Evolutionary conservation across 2,329 filamentous ascomycete genomes (phyloP).

Genomic region (Botrytis byssoidea): DNA sequence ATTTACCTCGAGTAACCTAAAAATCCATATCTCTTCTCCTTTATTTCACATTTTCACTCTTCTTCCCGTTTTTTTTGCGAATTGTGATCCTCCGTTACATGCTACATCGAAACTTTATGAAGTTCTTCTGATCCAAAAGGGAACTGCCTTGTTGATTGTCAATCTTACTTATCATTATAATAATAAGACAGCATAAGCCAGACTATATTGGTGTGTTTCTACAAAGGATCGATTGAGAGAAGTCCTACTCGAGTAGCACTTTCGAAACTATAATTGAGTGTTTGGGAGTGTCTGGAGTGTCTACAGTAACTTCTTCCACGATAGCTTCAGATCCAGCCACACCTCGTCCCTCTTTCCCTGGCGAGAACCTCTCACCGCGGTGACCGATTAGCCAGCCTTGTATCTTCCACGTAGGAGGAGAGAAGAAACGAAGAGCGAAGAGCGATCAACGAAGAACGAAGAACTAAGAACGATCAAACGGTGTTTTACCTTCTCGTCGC

Average conservation of each 20-base stretch:
- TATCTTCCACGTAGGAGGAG: not conserved
- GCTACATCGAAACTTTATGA: not conserved
- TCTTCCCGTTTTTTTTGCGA: not conserved
- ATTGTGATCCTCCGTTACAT: conserved; percentile 5
- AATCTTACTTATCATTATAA: not conserved
- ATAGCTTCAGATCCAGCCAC: conserved; percentile 8
- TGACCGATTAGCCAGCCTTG: not conserved
- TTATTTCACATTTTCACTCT: not conserved
- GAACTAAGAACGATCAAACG: not conserved
- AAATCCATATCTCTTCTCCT: not conserved
- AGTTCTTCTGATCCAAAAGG: not conserved
- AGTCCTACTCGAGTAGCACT: not conserved
- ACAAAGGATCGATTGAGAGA: not conserved
- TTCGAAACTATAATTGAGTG: conserved; percentile 6
- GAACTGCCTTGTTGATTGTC: not conserved
- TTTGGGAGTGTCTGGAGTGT: not conserved
- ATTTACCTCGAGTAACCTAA: conserved; percentile 14
- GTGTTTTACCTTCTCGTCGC: not conserved
- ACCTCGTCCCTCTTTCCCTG: not conserved
- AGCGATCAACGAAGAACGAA: not conserved
- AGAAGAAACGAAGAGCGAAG: not conserved
- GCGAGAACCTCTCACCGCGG: not conserved
- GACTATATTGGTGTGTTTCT: not conserved
- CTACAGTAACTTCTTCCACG: not conserved
- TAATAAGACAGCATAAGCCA: not conserved